Evolutionary conservation across 352 stramenopile species (phyloP).

Genomic region (Globisporangium abappressorium): DNA sequence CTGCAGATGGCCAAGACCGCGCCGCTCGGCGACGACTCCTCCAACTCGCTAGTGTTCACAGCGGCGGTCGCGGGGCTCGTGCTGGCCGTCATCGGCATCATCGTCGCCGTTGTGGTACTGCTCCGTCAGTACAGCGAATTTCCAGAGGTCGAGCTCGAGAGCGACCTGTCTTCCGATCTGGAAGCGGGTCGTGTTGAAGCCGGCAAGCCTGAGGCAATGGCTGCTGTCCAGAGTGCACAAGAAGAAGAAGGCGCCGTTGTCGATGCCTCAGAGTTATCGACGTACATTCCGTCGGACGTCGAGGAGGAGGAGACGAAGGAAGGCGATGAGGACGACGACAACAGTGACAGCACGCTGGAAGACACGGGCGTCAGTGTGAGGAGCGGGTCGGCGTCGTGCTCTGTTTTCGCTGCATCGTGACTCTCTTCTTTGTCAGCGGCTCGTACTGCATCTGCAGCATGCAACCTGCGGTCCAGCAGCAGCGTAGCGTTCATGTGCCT

Average conservation of each 20-base stretch:
- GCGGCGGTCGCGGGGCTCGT: conserved; percentile 17
- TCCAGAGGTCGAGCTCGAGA: conserved; percentile 9
- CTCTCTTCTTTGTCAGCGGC: neutral
- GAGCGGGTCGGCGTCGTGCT: neutral
- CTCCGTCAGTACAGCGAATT: conserved; percentile 18
- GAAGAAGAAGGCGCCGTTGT: neutral
- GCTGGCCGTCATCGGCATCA: conserved; percentile 14
- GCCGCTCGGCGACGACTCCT: conserved; percentile 12
- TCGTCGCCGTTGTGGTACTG: conserved; percentile 20
- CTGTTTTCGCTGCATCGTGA: neutral
- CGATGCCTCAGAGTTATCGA: neutral
- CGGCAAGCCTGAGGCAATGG: neutral
- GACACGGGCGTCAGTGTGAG: neutral
- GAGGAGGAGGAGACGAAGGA: conserved; percentile 8
- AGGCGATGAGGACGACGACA: neutral
- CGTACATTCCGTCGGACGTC: conserved; percentile 4
- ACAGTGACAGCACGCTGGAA: neutral
- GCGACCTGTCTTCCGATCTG: conserved; percentile 4
- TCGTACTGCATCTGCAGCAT: neutral
- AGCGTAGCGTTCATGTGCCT: neutral
- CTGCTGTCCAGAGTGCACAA: neutral
- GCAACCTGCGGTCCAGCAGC: neutral
- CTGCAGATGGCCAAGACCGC: conserved; percentile 18
- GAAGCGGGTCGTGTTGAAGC: neutral
- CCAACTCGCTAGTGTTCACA: conserved; percentile 14